Evolutionary conservation across 306 rosid species (phyloP).

Genomic region (Quercus rubra): DNA sequence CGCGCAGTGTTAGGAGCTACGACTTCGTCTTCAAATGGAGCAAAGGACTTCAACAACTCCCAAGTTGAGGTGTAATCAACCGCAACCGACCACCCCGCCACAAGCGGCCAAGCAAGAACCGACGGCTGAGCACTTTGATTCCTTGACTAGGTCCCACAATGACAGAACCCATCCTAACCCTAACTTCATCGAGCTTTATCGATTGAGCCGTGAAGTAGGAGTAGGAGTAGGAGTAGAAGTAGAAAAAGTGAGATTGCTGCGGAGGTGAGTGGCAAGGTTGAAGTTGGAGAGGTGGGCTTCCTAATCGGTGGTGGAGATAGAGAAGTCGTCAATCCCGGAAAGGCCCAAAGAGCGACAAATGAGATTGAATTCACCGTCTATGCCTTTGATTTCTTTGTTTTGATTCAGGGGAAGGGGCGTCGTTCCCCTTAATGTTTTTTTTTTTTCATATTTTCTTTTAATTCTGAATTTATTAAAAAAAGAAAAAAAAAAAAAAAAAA

Average conservation of each 20-base stretch:
- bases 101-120: slow-evolving; percentile 26
- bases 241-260: neutral
- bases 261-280: slow-evolving; percentile 7
- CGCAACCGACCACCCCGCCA: neutral
- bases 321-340: slow-evolving; percentile 54
- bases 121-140: slow-evolving; percentile 41
- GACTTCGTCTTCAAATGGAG: slow-evolving; percentile 7
- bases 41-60: slow-evolving; percentile 26
- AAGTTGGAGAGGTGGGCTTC: slow-evolving; percentile 37
- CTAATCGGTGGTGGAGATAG: slow-evolving; percentile 53
- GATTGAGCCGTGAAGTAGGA: neutral
- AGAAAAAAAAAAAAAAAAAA: no score
- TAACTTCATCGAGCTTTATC: neutral
- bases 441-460: no score
- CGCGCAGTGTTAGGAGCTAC: neutral
- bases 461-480: no score
- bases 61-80: slow-evolving; percentile 21
- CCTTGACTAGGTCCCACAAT: slow-evolving; percentile 9
- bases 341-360: slow-evolving; percentile 4
- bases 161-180: neutral
- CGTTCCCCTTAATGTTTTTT: no score
- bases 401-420: no score
- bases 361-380: no score
- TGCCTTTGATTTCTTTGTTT: no score
- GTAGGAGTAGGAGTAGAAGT: neutral